Evolutionary conservation across 139 green algal genomes (phyloP).

Genomic region (Chlamydomonas incerta): DNA sequence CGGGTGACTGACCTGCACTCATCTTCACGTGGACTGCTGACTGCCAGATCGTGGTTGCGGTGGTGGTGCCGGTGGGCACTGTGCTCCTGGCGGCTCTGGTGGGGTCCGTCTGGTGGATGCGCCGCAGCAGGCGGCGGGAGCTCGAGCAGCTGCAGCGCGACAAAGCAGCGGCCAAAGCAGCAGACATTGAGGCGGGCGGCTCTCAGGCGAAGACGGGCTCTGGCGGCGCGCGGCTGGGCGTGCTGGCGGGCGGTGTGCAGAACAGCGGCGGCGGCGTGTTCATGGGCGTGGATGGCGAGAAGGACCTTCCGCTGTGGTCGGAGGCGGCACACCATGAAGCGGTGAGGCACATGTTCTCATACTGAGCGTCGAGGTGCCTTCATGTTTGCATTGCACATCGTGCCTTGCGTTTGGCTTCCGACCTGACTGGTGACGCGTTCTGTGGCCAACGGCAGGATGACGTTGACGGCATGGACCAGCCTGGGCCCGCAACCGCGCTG

Average conservation of each 20-base stretch:
- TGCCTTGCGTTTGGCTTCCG: background rate
- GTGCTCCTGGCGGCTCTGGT: background rate
- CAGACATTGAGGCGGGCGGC: no score
- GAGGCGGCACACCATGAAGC: background rate
- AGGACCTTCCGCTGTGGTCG: background rate
- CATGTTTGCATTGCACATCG: no score
- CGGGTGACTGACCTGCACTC: no score
- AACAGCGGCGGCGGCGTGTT: constrained; percentile 9
- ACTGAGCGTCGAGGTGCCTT: no score
- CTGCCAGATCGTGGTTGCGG: background rate
- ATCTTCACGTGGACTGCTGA: no score
- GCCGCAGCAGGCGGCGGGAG: background rate
- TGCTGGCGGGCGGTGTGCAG: background rate
- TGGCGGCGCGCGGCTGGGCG: background rate
- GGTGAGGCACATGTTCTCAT: background rate
- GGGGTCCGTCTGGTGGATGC: background rate
- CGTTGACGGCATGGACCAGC: no score
- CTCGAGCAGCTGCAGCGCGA: background rate
- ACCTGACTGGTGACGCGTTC: background rate
- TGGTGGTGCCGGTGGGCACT: background rate
- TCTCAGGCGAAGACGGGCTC: no score
- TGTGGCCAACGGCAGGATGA: no score
- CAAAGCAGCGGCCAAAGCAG: background rate
- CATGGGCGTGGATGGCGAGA: background rate
- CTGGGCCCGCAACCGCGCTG: no score